Conservation (phyloP, 2,329 filamentous ascomycete genomes). For the Myriosclerotinia duriaeana region DNA sequence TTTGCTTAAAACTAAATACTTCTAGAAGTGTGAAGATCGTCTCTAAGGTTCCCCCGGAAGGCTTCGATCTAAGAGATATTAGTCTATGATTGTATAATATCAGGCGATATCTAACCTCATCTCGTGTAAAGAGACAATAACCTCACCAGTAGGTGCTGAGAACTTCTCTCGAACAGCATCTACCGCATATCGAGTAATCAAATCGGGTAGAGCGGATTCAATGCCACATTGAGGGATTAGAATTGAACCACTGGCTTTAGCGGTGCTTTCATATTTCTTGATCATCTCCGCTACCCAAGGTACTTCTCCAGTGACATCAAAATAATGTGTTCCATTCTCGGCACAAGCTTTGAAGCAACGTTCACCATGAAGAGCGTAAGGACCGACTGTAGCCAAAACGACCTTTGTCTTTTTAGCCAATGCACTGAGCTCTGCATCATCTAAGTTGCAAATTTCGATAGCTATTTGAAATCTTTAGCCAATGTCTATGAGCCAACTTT, state of each 20-base stretch:
- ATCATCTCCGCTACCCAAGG: constrained; percentile 61
- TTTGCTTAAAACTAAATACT: constrained; percentile 49
- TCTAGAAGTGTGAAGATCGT: constrained; percentile 64
- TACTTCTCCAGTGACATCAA: constrained; percentile 62
- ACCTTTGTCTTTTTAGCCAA: constrained; percentile 57
- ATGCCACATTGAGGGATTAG: constrained; percentile 62
- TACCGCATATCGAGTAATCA: constrained; percentile 54
- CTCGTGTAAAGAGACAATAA: constrained; percentile 52
- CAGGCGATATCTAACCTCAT: constrained; percentile 41
- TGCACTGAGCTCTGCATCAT: constrained; percentile 47
- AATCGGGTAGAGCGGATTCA: constrained; percentile 62
- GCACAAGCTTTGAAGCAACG: constrained; percentile 61
- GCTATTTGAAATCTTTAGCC: constrained; percentile 38
- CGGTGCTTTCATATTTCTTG: constrained; percentile 54
- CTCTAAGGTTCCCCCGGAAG: constrained; percentile 67
- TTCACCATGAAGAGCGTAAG: constrained; percentile 58
- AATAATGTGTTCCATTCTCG: constrained; percentile 61
- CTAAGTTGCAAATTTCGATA: constrained; percentile 54
- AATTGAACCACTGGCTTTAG: constrained; percentile 55
- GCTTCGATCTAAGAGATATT: constrained; percentile 44
- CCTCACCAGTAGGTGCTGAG: constrained; percentile 52
- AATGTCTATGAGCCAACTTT: background rate
- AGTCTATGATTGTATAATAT: background rate
- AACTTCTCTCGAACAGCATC: constrained; percentile 52
- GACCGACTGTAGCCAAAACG: constrained; percentile 59